Evolutionary conservation across 2,329 filamentous ascomycete species (phyloP).

Genomic region (Fusarium cicatricum): DNA sequence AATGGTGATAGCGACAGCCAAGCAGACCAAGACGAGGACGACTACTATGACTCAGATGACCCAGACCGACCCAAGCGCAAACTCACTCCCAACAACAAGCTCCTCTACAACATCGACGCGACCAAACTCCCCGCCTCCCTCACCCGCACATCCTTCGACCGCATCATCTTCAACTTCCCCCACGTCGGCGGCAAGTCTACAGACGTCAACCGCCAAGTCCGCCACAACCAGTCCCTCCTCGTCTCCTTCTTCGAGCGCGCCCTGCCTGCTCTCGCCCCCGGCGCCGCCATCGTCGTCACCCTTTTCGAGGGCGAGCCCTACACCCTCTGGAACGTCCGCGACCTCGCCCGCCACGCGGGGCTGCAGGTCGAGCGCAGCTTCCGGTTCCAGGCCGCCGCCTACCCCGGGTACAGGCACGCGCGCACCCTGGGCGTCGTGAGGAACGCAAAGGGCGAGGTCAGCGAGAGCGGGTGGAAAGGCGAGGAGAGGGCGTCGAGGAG

Average conservation of each 20-base stretch:
- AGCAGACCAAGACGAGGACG: constrained; percentile 25
- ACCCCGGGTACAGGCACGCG: constrained; percentile 78
- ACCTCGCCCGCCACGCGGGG: constrained; percentile 81
- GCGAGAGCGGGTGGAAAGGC: constrained; percentile 52
- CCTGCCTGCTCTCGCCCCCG: constrained; percentile 49
- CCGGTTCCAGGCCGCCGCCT: constrained; percentile 70
- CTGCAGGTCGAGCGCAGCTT: constrained; percentile 76
- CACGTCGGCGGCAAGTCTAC: constrained; percentile 92
- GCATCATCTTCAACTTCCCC: constrained; percentile 95
- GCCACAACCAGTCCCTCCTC: constrained; percentile 85
- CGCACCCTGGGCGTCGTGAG: constrained; percentile 73
- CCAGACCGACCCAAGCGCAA: constrained; percentile 29
- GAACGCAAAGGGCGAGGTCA: constrained; percentile 55
- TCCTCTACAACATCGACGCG: constrained; percentile 73
- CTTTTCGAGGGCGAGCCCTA: constrained; percentile 96
- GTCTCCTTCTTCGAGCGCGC: constrained; percentile 72
- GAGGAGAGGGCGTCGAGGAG: constrained; percentile 60
- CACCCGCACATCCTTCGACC: constrained; percentile 66
- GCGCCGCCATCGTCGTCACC: constrained; percentile 78
- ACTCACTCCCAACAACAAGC: constrained; percentile 41
- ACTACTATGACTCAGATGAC: constrained; percentile 31
- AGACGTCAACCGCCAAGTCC: constrained; percentile 93
- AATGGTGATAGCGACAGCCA: constrained; percentile 28
- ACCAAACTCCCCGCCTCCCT: constrained; percentile 64
- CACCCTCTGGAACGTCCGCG: constrained; percentile 92